Evolutionary conservation across 2,329 filamentous ascomycete genomes (phyloP).

Genomic region (Arthrobotrys sinensis): DNA sequence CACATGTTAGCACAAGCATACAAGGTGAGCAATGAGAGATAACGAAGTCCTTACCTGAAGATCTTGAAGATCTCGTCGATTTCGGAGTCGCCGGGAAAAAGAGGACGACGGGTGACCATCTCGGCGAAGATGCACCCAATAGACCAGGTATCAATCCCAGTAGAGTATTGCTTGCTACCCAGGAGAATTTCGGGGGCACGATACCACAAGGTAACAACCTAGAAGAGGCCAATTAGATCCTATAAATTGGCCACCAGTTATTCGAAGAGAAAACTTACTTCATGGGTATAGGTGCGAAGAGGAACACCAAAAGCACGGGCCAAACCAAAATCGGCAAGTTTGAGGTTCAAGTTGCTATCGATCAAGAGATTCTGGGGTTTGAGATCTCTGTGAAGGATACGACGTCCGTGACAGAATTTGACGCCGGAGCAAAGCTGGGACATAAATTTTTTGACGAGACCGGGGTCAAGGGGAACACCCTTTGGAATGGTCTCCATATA

Average conservation of each 20-base stretch:
- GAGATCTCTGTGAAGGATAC: slow-evolving; percentile 87
- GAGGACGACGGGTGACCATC: slow-evolving; percentile 93
- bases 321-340: slow-evolving; percentile 90
- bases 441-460: slow-evolving; percentile 95
- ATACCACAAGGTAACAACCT: slow-evolving; percentile 92
- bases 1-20: slow-evolving; percentile 2
- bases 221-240: not conserved
- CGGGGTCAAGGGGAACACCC: slow-evolving; percentile 81
- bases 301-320: slow-evolving; percentile 92
- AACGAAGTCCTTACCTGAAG: slow-evolving; percentile 77
- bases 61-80: slow-evolving; percentile 97
- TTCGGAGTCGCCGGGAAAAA: slow-evolving; percentile 93
- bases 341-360: slow-evolving; percentile 87
- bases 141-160: slow-evolving; percentile 96
- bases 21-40: not conserved
- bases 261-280: slow-evolving; percentile 70
- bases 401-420: slow-evolving; percentile 89
- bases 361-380: slow-evolving; percentile 94
- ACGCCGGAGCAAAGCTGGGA: slow-evolving; percentile 87
- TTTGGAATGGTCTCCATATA: slow-evolving; percentile 95
- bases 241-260: not conserved
- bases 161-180: slow-evolving; percentile 91
- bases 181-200: slow-evolving; percentile 90
- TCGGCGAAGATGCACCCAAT: slow-evolving; percentile 95
- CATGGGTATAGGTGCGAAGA: slow-evolving; percentile 91